These are phyloP conservation scores for Testicularia cyperi DNA, from an alignment of 1,284 basidiomycete genomes.

Conservation along the genomic window DNA sequence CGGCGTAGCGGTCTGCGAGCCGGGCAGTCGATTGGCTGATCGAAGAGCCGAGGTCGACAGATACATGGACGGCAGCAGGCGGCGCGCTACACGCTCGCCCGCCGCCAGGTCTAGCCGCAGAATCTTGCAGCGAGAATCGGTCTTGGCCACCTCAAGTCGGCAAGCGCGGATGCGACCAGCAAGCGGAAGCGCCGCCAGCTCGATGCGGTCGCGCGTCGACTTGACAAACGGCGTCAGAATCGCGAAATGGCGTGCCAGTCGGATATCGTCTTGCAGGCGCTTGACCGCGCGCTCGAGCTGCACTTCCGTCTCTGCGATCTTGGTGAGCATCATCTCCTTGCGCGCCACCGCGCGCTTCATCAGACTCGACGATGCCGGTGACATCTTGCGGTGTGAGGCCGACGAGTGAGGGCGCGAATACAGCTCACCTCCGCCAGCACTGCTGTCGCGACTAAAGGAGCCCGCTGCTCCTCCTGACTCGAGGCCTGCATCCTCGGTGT, in stretches of 20 bases:
- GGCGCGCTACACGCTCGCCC: constrained; percentile 23
- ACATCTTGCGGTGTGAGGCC: constrained; percentile 21
- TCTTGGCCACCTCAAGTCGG: constrained; percentile 45
- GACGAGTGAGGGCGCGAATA: constrained; percentile 25
- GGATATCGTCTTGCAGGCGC: constrained; percentile 38
- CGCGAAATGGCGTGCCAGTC: constrained; percentile 49
- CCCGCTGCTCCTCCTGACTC: constrained; percentile 9
- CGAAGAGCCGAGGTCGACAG: constrained; percentile 28
- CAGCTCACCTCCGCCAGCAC: constrained; percentile 7
- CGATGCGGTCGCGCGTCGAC: constrained; percentile 51
- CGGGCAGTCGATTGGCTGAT: constrained; percentile 12
- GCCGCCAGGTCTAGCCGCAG: constrained; percentile 39
- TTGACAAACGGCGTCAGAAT: constrained; percentile 53
- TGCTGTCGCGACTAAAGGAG: too few relatives aligned
- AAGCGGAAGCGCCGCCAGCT: constrained; percentile 43
- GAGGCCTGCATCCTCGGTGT: constrained; percentile 16
- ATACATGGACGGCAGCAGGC: constrained; percentile 15
- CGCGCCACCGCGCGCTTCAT: constrained; percentile 27
- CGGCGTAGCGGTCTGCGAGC: constrained; percentile 24
- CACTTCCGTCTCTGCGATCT: constrained; percentile 73
- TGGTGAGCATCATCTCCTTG: constrained; percentile 35
- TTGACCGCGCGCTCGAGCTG: constrained; percentile 66
- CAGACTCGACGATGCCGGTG: constrained; percentile 19
- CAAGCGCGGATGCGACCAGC: constrained; percentile 28
- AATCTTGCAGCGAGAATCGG: constrained; percentile 32